A percentile compares a stretch with the other conserved stretches of the same genome.
Conservation (phyloP, 2,329 filamentous ascomycete species). For the Lojkania enalia region DNA sequence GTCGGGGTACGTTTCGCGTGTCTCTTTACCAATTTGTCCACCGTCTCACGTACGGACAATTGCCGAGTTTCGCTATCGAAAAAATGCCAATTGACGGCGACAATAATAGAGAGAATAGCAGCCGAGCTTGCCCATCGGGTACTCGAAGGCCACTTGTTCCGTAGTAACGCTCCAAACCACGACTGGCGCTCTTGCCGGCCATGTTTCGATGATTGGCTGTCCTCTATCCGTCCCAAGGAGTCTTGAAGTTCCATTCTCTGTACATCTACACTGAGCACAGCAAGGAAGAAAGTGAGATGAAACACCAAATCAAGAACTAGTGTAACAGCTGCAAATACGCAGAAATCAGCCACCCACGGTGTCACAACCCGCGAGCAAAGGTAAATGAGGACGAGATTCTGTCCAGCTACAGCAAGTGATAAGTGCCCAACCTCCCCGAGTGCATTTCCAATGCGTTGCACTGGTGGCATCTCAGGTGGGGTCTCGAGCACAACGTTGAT, state of each 20-base stretch:
- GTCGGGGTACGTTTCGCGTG: not conserved
- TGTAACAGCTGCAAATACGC: slow-evolving; percentile 74
- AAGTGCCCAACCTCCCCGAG: slow-evolving; percentile 73
- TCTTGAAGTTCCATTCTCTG: slow-evolving; percentile 75
- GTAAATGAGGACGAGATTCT: slow-evolving; percentile 70
- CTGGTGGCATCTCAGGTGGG: slow-evolving; percentile 68
- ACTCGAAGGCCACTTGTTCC: slow-evolving; percentile 67
- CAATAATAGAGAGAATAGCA: slow-evolving; percentile 71
- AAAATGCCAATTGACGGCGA: slow-evolving; percentile 78
- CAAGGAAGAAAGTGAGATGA: slow-evolving; percentile 77
- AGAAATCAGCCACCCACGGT: slow-evolving; percentile 73
- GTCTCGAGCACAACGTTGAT: slow-evolving; percentile 78
- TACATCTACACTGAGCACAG: slow-evolving; percentile 78
- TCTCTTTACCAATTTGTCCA: slow-evolving; percentile 23
- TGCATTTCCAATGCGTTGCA: slow-evolving; percentile 70
- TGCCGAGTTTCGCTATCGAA: slow-evolving; percentile 61
- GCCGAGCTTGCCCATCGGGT: slow-evolving; percentile 75
- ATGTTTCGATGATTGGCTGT: slow-evolving; percentile 33
- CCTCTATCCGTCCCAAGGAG: slow-evolving; percentile 58
- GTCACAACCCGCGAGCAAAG: slow-evolving; percentile 68
- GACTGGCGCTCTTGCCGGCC: slow-evolving; percentile 52
- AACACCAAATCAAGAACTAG: slow-evolving; percentile 78
- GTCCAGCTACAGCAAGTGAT: slow-evolving; percentile 67
- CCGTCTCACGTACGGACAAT: slow-evolving; percentile 24
- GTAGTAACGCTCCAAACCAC: slow-evolving; percentile 65